phyloP scores from a whole-genome alignment of 805 yeast genomes.

The Ogataea pini region DNA sequence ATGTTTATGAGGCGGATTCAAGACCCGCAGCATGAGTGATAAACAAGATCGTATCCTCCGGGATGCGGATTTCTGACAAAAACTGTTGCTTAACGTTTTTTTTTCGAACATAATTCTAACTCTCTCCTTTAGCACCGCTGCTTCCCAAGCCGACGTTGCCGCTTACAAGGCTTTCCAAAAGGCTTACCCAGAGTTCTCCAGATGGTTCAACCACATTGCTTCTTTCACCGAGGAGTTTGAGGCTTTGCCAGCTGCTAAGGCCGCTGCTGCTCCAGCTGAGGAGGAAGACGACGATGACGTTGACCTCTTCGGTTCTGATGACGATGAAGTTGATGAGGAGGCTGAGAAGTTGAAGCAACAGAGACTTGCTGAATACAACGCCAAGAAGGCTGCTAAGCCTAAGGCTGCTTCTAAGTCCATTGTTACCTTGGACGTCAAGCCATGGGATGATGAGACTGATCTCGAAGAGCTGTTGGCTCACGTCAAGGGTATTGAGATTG shows the following conservation, averaged over 20 bases:
- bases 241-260: constrained; percentile 69
- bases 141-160: constrained; percentile 94
- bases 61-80: constrained; percentile 36
- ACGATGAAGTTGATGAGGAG: constrained; percentile 92
- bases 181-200: constrained; percentile 89
- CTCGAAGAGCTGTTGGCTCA: constrained; percentile 83
- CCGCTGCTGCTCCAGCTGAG: constrained; percentile 50
- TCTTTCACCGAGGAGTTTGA: constrained; percentile 85
- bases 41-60: constrained; percentile 43
- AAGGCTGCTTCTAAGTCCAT: constrained; percentile 98
- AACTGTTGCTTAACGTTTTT: background rate
- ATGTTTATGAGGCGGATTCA: constrained; percentile 95
- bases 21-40: constrained; percentile 96
- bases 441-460: constrained; percentile 99
- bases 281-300: constrained; percentile 90
- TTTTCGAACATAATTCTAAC: constrained; percentile 5
- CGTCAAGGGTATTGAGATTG: constrained; percentile 83
- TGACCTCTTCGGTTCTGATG: constrained; percentile 92
- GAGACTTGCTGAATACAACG: constrained; percentile 97
- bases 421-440: constrained; percentile 96
- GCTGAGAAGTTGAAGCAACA: constrained; percentile 97
- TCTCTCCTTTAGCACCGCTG: constrained; percentile 60
- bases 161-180: constrained; percentile 92
- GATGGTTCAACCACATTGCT: constrained; percentile 99
- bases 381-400: constrained; percentile 96